Evolutionary conservation across 2,329 filamentous ascomycete genomes (phyloP).

Genomic region (Hysterium pulicare): DNA sequence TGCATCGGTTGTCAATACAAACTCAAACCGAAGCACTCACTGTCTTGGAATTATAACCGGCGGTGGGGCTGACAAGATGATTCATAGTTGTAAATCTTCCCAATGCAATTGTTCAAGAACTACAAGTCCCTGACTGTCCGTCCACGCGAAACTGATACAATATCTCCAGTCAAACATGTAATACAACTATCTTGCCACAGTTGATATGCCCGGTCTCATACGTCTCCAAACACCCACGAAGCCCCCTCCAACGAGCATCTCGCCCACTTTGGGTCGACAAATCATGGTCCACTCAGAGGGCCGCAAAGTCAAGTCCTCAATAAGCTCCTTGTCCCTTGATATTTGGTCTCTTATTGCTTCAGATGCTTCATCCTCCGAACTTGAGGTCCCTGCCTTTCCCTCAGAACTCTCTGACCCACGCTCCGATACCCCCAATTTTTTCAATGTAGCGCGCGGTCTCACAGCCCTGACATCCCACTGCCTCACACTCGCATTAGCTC

Average conservation of each 20-base stretch:
- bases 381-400: conserved; percentile 8
- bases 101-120: too few species aligned
- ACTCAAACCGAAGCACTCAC: too few species aligned
- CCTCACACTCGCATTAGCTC: conserved; percentile 51
- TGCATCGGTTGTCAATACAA: too few species aligned
- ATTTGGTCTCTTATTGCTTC: conserved; percentile 6
- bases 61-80: too few species aligned
- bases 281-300: conserved; percentile 35
- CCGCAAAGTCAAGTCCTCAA: conserved; percentile 19
- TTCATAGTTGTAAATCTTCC: too few species aligned
- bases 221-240: conserved; percentile 37
- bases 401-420: conserved; percentile 12
- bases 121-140: too few species aligned
- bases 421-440: conserved; percentile 4
- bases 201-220: too few species aligned
- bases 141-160: too few species aligned
- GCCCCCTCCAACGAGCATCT: conserved; percentile 34
- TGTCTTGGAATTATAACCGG: too few species aligned
- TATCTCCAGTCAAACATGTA: too few species aligned
- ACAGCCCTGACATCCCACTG: conserved; percentile 62
- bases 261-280: conserved; percentile 36
- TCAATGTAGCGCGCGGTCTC: conserved; percentile 34
- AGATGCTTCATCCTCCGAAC: conserved; percentile 11
- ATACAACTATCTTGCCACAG: too few species aligned
- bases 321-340: conserved; percentile 23